Evolutionary conservation across 768 basidiomycete genomes (phyloP), one percentile per base, ranked within the genome.

Genomic region (Hygrophorus pudorinus): DNA sequence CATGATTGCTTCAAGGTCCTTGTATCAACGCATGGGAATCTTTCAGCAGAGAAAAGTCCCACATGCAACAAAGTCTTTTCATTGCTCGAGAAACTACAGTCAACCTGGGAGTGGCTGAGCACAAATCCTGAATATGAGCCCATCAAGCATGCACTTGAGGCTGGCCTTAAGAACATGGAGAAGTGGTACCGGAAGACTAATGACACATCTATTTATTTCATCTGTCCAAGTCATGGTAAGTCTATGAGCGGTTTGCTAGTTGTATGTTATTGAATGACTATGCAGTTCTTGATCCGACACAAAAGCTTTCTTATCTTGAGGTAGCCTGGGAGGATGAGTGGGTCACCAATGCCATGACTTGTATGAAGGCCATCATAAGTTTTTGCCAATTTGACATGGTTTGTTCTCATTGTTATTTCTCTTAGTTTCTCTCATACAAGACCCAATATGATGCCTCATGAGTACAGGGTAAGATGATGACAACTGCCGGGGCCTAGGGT

Each of bases 141-240:
- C 16, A 29, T 51, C 11, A 31, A 49, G 13, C 6, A 49, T 21
- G 44, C 51, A n/a, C 17, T 52, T 24, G n/a, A 31, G 1, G 29
- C 48, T 14, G 48, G 51, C 1, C 48, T 52, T 4, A 21, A 41
- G 9, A 52, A 49, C 33, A 45, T 54, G 12, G 18, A 2, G 24
- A 53, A 53, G 45, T 53, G 44, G 47, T 51, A 51, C 43, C 21
- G 37, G 24, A 45, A 41, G 33, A 48, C 49, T 2, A 42, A 51
- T 32, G 47, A 51, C n/a, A 51, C 46, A 2, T 36, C 47, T 4
- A 40, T 45, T 36, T 51, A 51, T 40, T 51, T 51, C 31, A 48
- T 48, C 28, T 42, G 34, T 18, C 37, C 40, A 8, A 35, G 49
- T 38, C n/a, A 38, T 4, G 7, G 37, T 38, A 5, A 17, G 12